A percentile compares a stretch with the other conserved stretches of the same genome.
Conservation (phyloP, 1,284 basidiomycete genomes). For the Thecaphora thlaspeos region DNA sequence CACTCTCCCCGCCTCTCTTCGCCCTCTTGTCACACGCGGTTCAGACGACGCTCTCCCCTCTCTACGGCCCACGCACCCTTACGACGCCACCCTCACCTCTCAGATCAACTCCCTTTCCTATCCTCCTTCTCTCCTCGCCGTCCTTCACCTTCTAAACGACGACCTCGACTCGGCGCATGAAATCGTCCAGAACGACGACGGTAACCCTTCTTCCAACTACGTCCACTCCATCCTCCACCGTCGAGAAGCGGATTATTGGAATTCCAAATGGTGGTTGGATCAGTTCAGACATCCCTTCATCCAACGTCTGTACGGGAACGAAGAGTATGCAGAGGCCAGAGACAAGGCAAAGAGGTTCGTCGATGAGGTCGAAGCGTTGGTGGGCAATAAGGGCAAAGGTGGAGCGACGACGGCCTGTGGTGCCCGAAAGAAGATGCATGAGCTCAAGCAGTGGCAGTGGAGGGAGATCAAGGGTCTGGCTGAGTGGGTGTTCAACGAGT, state of each 20-base stretch:
- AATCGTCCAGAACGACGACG: conserved; percentile 34
- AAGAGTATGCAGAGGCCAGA: conserved; percentile 9
- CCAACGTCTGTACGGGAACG: conserved; percentile 5
- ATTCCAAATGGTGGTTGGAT: conserved; percentile 42
- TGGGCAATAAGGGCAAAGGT: conserved; percentile 7
- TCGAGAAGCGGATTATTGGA: conserved; percentile 41
- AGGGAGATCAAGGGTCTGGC: conserved; percentile 15
- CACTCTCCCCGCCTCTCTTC: neutral
- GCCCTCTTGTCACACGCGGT: conserved; percentile 7
- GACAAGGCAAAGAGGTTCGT: conserved; percentile 30
- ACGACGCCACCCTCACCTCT: conserved; percentile 5
- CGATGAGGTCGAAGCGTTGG: conserved; percentile 27
- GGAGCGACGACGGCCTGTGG: conserved; percentile 33
- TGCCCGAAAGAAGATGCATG: conserved; percentile 17
- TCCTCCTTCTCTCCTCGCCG: conserved; percentile 10
- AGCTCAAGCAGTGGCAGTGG: conserved; percentile 26
- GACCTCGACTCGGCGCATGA: conserved; percentile 33
- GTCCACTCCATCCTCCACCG: conserved; percentile 42
- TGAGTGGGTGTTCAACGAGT: conserved; percentile 11
- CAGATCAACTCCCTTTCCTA: conserved; percentile 8
- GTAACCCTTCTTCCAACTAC: conserved; percentile 20
- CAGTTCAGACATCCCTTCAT: conserved; percentile 27
- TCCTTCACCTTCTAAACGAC: conserved; percentile 42
- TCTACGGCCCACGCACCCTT: conserved; percentile 19
- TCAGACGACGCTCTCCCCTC: conserved; percentile 12